Evolutionary conservation across 306 rosid genomes (phyloP), one percentile per base, ranked within the genome.

Genomic region (Castanea crenata): DNA sequence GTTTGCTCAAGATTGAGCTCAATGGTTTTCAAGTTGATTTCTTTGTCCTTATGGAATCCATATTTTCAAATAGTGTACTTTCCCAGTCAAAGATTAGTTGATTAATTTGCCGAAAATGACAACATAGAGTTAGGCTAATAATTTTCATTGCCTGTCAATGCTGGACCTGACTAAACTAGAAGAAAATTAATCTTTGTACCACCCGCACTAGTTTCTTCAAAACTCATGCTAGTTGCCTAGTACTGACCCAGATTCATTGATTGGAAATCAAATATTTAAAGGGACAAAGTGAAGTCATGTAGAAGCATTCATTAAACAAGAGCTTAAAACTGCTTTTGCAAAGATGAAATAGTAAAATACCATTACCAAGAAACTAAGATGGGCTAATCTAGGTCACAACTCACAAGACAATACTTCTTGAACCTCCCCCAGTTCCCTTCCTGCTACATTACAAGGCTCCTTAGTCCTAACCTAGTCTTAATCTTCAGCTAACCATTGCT

Each of bases 401-500:
- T 20, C 63, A 57, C 63, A 57, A 57, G 63, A n/a, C 63, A 57
- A 3, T 18, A 5, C 7, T 62, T 27, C 35, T 62, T 62, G 19
- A 2, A 11, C 5, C 9, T 6, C 13, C 15, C 15, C 69, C 2
- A 62, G 11, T 27, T 62, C 35, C 69, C 2, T 34, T 38, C 18
- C 32, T 10, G 27, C 65, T 59, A n/a, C 62, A 19, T 56, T 2
- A n/a, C 46, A 7, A 56, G 21, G 73, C 63, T 38, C n/a, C 64
- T 38, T 19, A 74, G 44, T 16, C 74, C 32, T 46, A 38, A 38
- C 11, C 31, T 63, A 29, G 5, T 14, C 34, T 73, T 38, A 76
- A 8, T 77, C 73, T 41, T 71, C 29, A 61, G 62, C 56, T 62
- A 75, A 74, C 88, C 88, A 87, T 55, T 73, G 79, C 79, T 74